phyloP scores from a whole-genome alignment of 2,329 filamentous ascomycete species.

The Incumbomyces delicatus region DNA sequence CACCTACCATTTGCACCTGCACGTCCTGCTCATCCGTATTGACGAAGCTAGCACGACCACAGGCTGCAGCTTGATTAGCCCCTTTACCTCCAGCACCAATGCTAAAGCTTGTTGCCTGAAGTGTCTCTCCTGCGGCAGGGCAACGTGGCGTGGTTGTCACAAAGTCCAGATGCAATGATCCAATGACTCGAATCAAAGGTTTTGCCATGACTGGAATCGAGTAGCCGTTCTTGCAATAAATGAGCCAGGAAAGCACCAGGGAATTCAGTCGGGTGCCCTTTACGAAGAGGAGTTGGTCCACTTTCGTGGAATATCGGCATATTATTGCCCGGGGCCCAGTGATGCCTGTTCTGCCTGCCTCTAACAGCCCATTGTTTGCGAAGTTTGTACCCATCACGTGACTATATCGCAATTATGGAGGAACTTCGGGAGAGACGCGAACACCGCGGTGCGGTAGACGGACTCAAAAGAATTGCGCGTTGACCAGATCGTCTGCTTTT shows the following conservation, averaged over 20 bases:
- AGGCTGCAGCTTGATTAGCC: conserved; percentile 88
- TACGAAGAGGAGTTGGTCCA: background rate
- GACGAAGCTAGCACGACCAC: conserved; percentile 59
- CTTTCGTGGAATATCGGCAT: too few relatives aligned
- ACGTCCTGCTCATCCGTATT: conserved; percentile 24
- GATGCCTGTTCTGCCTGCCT: too few relatives aligned
- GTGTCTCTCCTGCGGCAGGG: conserved; percentile 74
- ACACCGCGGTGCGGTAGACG: too few relatives aligned
- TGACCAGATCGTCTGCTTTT: too few relatives aligned
- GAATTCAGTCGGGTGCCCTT: background rate
- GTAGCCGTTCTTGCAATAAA: background rate
- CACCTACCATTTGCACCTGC: conserved; percentile 60
- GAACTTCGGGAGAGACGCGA: too few relatives aligned
- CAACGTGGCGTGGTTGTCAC: conserved; percentile 79
- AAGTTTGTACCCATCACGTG: too few relatives aligned
- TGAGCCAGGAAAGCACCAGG: background rate
- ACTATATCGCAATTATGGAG: too few relatives aligned
- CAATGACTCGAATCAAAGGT: conserved; percentile 65
- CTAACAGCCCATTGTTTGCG: too few relatives aligned
- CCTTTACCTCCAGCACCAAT: conserved; percentile 87
- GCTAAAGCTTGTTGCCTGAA: conserved; percentile 67
- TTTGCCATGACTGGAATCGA: conserved; percentile 13
- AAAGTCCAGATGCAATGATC: conserved; percentile 90
- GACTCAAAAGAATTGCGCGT: too few relatives aligned
- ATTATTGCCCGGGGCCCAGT: too few relatives aligned